These are phyloP conservation scores for Aspergillus ibericus DNA, from an alignment of 2,329 filamentous ascomycete genomes.

Conservation along the genomic window DNA sequence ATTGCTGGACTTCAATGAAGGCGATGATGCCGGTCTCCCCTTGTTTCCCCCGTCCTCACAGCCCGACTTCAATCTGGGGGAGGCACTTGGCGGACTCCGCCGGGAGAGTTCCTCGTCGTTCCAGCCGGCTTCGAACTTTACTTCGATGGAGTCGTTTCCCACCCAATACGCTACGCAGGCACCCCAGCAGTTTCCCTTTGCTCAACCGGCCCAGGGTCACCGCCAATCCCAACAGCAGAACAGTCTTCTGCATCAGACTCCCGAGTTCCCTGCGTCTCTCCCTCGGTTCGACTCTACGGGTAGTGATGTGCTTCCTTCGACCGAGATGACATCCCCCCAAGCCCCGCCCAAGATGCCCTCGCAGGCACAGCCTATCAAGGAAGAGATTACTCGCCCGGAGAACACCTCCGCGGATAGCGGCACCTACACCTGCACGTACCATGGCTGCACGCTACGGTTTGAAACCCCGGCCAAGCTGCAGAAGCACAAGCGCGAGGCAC, in stretches of 20 bases:
- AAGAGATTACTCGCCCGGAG: conserved; percentile 55
- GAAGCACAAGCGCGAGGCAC: conserved; percentile 92
- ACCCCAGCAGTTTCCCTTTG: conserved; percentile 53
- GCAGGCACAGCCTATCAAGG: conserved; percentile 38
- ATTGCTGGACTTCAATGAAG: conserved; percentile 77
- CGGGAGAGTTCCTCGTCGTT: conserved; percentile 38
- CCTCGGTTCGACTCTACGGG: conserved; percentile 63
- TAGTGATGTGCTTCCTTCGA: conserved; percentile 48
- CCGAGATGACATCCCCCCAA: conserved; percentile 37
- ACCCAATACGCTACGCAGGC: conserved; percentile 45
- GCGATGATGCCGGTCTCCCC: conserved; percentile 64
- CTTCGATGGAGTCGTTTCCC: conserved; percentile 45
- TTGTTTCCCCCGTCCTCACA: conserved; percentile 63
- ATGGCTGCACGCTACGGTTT: conserved; percentile 84
- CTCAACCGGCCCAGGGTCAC: conserved; percentile 28
- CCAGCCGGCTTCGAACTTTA: conserved; percentile 37
- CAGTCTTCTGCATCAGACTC: conserved; percentile 46
- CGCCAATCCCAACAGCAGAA: conserved; percentile 28
- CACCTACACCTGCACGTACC: conserved; percentile 95
- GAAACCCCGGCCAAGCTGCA: conserved; percentile 83
- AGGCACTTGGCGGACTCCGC: conserved; percentile 35
- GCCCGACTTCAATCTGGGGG: conserved; percentile 51
- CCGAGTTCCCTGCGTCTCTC: conserved; percentile 60
- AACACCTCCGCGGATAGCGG: conserved; percentile 73
- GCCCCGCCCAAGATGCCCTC: conserved; percentile 32